A percentile compares a stretch with the other conserved stretches of the same genome.
Evolutionary conservation across 2,329 filamentous ascomycete species (phyloP).

Genomic region (Nemania serpens): DNA sequence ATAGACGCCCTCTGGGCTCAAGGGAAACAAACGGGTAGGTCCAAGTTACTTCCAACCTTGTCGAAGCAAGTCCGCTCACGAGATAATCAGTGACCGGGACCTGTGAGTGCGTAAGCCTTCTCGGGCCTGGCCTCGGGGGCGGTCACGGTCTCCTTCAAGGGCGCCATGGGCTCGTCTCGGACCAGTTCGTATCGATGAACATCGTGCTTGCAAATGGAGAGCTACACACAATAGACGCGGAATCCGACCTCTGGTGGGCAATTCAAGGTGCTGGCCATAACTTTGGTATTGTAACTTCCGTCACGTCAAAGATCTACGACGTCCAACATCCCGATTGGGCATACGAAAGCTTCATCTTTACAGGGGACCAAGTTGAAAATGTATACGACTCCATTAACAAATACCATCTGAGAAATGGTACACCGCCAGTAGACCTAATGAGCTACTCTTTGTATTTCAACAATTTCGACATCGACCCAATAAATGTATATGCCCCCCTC

Average conservation of each 20-base stretch:
- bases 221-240: constrained; percentile 44
- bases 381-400: constrained; percentile 54
- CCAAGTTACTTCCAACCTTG: not conserved
- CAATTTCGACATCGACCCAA: constrained; percentile 18
- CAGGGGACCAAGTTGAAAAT: constrained; percentile 51
- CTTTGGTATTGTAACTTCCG: constrained; percentile 61
- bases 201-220: constrained; percentile 57
- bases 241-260: constrained; percentile 62
- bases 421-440: constrained; percentile 23
- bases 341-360: constrained; percentile 51
- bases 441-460: constrained; percentile 27
- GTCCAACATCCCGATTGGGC: constrained; percentile 47
- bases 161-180: constrained; percentile 56
- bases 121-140: constrained; percentile 60
- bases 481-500: constrained; percentile 8
- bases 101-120: constrained; percentile 52
- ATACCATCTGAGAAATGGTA: constrained; percentile 47
- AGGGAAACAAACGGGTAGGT: constrained; percentile 47
- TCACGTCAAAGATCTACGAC: constrained; percentile 55
- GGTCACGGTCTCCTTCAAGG: constrained; percentile 62
- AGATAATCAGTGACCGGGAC: constrained; percentile 44
- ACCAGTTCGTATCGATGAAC: constrained; percentile 57
- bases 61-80: not conserved
- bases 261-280: constrained; percentile 63
- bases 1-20: constrained; percentile 45